A percentile compares a stretch with the other conserved stretches of the same genome.
phyloP scores from a whole-genome alignment of 768 basidiomycete species.

The Trametes villosa region DNA sequence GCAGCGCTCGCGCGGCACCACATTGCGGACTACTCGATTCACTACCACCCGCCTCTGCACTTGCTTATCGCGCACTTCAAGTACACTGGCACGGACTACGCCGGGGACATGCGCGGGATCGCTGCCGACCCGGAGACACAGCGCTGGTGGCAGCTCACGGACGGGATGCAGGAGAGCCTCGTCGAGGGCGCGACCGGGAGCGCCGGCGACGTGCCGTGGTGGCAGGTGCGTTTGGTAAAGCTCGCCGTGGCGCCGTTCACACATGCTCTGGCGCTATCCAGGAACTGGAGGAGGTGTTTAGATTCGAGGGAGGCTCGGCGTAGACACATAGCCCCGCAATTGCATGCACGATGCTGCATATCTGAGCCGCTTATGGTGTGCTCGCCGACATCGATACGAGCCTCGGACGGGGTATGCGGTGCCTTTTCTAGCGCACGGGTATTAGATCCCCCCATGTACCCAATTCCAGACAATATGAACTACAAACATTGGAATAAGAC shows the following conservation, averaged over 20 bases:
- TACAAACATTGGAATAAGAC: conserved; percentile 37
- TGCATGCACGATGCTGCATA: not conserved
- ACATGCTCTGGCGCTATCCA: not conserved
- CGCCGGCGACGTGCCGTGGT: conserved; percentile 71
- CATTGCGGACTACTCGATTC: conserved; percentile 77
- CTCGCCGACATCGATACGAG: not conserved
- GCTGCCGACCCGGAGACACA: conserved; percentile 71
- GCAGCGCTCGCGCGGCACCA: conserved; percentile 63
- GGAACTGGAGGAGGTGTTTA: conserved; percentile 65
- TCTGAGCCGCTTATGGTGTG: not conserved
- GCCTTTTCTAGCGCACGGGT: conserved; percentile 35
- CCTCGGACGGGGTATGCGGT: not conserved
- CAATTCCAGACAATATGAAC: conserved; percentile 40
- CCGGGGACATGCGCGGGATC: conserved; percentile 65
- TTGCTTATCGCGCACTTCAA: conserved; percentile 83
- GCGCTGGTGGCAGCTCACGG: conserved; percentile 78
- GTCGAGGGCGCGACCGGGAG: conserved; percentile 72
- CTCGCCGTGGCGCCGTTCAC: not conserved
- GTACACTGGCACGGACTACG: conserved; percentile 69
- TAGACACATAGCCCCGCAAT: too few relatives aligned
- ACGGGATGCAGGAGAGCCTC: conserved; percentile 78
- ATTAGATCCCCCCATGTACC: conserved; percentile 42
- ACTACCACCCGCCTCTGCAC: conserved; percentile 62
- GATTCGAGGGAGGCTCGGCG: conserved; percentile 56
- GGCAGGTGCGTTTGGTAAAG: conserved; percentile 46